These are phyloP conservation scores for Russula virescens DNA, from an alignment of 768 basidiomycete genomes.

Conservation along the genomic window DNA sequence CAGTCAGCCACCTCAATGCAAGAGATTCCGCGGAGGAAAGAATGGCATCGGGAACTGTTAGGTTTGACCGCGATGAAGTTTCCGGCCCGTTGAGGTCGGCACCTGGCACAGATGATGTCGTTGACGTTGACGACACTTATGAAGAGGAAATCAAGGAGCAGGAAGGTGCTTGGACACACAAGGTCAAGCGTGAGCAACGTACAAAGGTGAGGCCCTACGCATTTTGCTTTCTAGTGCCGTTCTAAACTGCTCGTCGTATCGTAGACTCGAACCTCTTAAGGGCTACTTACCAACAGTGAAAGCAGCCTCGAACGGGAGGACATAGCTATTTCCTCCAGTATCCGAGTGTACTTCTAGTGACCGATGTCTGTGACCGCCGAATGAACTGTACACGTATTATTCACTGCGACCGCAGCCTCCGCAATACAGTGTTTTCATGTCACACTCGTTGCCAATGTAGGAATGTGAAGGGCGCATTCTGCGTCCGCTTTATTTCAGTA, in stretches of 20 bases:
- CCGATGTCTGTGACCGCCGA: neutral
- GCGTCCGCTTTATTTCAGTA: slow-evolving; percentile 21
- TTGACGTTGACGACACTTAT: slow-evolving; percentile 20
- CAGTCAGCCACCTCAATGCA: slow-evolving; percentile 15
- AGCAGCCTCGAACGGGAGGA: neutral
- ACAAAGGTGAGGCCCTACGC: slow-evolving; percentile 3
- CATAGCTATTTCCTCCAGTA: neutral
- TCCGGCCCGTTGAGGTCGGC: slow-evolving; percentile 21
- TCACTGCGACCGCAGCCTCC: slow-evolving; percentile 8
- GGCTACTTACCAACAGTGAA: neutral
- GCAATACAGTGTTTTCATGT: neutral
- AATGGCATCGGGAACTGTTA: neutral
- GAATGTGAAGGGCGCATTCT: slow-evolving; percentile 15
- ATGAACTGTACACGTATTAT: neutral
- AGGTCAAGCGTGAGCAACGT: slow-evolving; percentile 16
- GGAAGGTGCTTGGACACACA: slow-evolving; percentile 23
- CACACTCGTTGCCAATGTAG: neutral
- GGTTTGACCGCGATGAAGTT: slow-evolving; percentile 23
- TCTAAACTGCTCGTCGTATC: neutral
- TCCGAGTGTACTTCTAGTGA: neutral
- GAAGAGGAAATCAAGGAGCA: slow-evolving; percentile 24
- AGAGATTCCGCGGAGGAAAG: slow-evolving; percentile 15
- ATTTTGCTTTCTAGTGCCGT: neutral
- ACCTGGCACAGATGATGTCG: neutral
- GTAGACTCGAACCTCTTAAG: slow-evolving; percentile 1